Percentiles rank a stretch among this genome's conserved stretches.
Evolutionary conservation across 495 filamentous ascomycete genomes (phyloP).

Genomic region (Pseudevernia furfuracea): DNA sequence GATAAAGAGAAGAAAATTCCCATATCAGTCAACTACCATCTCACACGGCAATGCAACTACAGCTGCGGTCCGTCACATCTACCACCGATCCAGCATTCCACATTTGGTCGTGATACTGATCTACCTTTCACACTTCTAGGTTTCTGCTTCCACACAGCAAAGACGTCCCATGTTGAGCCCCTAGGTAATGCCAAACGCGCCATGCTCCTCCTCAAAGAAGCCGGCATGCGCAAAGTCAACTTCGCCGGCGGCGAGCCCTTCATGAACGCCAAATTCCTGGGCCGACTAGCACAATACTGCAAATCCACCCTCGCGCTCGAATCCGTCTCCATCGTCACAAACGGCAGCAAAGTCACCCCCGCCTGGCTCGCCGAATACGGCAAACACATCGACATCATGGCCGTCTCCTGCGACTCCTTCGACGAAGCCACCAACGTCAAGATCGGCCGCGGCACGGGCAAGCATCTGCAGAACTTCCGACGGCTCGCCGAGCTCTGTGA

Average conservation of each 20-base stretch:
- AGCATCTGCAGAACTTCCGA: constrained; percentile 40
- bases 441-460: constrained; percentile 44
- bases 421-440: constrained; percentile 43
- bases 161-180: constrained; percentile 36
- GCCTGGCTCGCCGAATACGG: constrained; percentile 38
- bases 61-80: constrained; percentile 26
- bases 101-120: not conserved
- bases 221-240: constrained; percentile 53
- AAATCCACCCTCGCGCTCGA: constrained; percentile 45
- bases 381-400: constrained; percentile 45
- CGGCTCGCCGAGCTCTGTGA: constrained; percentile 40
- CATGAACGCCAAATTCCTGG: constrained; percentile 43
- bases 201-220: constrained; percentile 39
- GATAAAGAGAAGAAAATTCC: constrained; percentile 18
- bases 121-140: constrained; percentile 10
- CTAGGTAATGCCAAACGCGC: constrained; percentile 37
- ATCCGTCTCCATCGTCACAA: constrained; percentile 47
- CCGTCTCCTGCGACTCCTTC: constrained; percentile 53
- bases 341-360: constrained; percentile 44
- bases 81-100: not conserved
- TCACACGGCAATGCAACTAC: constrained; percentile 46
- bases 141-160: constrained; percentile 54
- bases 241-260: constrained; percentile 56
- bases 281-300: constrained; percentile 42
- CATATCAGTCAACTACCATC: constrained; percentile 45